Evolutionary conservation across 2,329 filamentous ascomycete species (phyloP).

Genomic region (Leptographium flavum): DNA sequence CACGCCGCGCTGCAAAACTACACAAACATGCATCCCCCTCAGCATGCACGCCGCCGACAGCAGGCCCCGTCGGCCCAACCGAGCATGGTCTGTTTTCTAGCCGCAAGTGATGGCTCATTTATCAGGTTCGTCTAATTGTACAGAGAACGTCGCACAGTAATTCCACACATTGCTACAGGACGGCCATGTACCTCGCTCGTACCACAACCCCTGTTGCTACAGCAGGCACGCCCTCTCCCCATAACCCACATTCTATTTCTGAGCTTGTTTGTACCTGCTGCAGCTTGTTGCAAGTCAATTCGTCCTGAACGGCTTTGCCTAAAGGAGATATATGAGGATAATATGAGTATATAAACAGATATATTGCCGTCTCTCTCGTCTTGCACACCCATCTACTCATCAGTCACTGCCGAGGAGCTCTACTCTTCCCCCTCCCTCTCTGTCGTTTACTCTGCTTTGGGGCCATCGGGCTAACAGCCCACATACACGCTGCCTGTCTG

Average conservation of each 20-base stretch:
- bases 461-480: background rate
- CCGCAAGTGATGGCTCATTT: slow-evolving; percentile 5
- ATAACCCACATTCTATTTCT: background rate
- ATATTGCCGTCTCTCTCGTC: background rate
- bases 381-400: background rate
- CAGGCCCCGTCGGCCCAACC: slow-evolving; percentile 1
- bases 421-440: background rate
- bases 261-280: slow-evolving; percentile 2
- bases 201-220: background rate
- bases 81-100: slow-evolving; percentile 5
- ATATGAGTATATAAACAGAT: background rate
- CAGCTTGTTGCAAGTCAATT: background rate
- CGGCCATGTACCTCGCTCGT: background rate
- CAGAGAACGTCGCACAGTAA: slow-evolving; percentile 1
- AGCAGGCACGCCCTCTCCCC: background rate
- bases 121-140: slow-evolving; percentile 1
- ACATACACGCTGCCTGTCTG: background rate
- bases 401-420: background rate
- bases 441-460: background rate
- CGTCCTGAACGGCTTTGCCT: background rate
- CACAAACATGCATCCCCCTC: background rate
- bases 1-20: background rate
- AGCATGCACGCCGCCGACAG: background rate
- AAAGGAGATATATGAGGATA: background rate
- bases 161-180: slow-evolving; percentile 3